Percentiles rank a stretch among this genome's conserved stretches.
These are phyloP conservation scores for Ananas comosus DNA, from an alignment of 176 grass and related monocot species.

Conservation along the genomic window DNA sequence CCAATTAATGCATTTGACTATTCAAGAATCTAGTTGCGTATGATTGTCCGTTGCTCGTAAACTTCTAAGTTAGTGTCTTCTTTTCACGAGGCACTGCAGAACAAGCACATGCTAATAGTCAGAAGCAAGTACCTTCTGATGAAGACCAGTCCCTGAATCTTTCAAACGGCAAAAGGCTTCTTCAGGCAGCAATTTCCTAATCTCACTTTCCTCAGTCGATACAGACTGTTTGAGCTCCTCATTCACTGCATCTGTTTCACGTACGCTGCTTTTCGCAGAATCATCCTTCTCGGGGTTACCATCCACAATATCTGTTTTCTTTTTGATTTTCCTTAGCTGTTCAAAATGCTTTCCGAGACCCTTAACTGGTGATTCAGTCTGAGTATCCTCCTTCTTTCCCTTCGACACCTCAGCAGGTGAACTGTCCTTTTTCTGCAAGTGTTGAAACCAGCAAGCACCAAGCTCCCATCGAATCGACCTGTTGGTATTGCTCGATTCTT, in stretches of 20 bases:
- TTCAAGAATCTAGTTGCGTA: too few species aligned
- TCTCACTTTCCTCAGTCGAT: conserved; percentile 26
- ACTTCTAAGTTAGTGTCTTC: too few species aligned
- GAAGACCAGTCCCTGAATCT: conserved; percentile 55
- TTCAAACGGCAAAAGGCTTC: conserved; percentile 58
- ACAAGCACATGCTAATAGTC: not conserved
- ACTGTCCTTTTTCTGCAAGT: conserved; percentile 84
- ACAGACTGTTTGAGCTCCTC: conserved; percentile 27
- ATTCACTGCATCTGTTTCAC: conserved; percentile 25
- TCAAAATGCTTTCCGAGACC: conserved; percentile 93
- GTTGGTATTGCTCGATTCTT: conserved; percentile 20
- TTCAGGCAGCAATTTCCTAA: conserved; percentile 53
- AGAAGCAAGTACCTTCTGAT: conserved; percentile 56
- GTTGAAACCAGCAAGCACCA: conserved; percentile 70
- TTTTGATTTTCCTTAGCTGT: conserved; percentile 76
- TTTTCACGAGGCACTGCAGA: not conserved
- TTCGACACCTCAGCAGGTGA: conserved; percentile 25
- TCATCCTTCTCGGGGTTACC: conserved; percentile 50
- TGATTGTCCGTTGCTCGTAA: too few species aligned
- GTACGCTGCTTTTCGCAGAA: conserved; percentile 20
- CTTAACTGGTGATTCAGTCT: conserved; percentile 56
- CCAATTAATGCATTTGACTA: too few species aligned
- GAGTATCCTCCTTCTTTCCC: conserved; percentile 24
- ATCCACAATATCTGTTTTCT: conserved; percentile 39
- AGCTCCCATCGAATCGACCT: conserved; percentile 91